Evolutionary conservation across 306 rosid genomes (phyloP), one percentile per base, ranked within the genome.

Genomic region (Rubus parviflorus): DNA sequence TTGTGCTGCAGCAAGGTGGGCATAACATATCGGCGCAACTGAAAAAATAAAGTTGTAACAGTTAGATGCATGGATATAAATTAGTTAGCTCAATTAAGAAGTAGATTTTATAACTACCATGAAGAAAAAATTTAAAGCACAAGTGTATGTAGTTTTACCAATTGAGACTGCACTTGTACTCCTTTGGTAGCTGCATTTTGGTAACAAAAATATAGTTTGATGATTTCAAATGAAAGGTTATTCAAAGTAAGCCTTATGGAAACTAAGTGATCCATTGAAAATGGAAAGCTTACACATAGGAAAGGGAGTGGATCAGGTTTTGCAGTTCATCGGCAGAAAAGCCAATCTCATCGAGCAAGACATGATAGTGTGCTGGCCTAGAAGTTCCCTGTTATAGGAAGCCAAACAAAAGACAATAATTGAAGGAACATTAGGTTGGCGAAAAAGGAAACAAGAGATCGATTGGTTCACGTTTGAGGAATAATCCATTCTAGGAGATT

Each of bases 1-100:
- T 78, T 92, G 97, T 56, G 87, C 77, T 7, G 97, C 97, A 46
- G 97, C 97, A 30, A 88, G 96, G 83, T 95, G 98, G 53, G 97
- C 97, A 82, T 95, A 95, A 68, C 81, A 73, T 82, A 95, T 87
- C 12, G 96, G 97, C 47, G 97, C 97, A 83, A 89, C 93, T 92
- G 87, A 42, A 81, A 25, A 25, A 52, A 64, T 68, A 11, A 13
- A 13, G 72, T 52, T 53, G 13, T 10, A 12, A 37, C 2, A 4
- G 66, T n/a, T 10, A 72, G 52, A 7, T 38, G 49, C 47, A 22
- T n/a, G 12, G 15, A 4, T 0, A 42, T n/a, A 4, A 54, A 2
- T 37, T 20, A 41, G 43, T 8, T 0, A 12, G 15, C 43, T 35
- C 4, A 0, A 35, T 56, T 25, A 56, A 22, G 11, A 7, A 20